Evolutionary conservation across 2,329 filamentous ascomycete species (phyloP), one percentile per base, ranked within the genome.

Genomic region (Leptographium galeiforme): DNA sequence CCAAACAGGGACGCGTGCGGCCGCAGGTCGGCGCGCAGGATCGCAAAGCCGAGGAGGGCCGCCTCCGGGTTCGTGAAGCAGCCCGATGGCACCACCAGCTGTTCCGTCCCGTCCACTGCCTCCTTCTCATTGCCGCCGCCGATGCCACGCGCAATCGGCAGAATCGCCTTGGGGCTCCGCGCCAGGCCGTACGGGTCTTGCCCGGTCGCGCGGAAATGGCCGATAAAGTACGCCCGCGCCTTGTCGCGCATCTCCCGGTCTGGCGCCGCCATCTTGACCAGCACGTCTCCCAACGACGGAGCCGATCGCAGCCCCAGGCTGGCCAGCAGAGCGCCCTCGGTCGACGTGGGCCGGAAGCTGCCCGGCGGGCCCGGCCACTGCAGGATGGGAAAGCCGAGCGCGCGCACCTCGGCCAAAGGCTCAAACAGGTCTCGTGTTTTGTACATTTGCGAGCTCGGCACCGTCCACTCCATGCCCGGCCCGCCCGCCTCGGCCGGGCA

Each of bases 21-120:
- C 56, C 87, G 83, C n/a, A 97, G 74, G 58, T 93, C 87, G 48
- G 71, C 77, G 56, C 80, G 77, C 38, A 98, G 70, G 18, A 95
- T 84, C 32, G 82, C 75, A 62, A 95, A 97, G 0, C 87, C 88
- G 51, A 98, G 75, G 6, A 94, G 73, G 1, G 84, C 75, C 25
- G 87, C 87, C 44, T 78, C 78, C 41, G 84, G 79, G 60, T 97
- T 91, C 1, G 83, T 89, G 63, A 88, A 98, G 63, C 90, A 96
- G 55, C 82, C 78, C 1, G 77, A 79, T 0, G 91, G 90, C 1
- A 76, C 70, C 1, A 89, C 86, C 33, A 95, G 72, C 40, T 73
- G 71, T 52, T 80, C 76, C 3, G 74, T 72, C 53, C 80, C 76
- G 4, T 74, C 70, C n/a, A 78, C 76, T 4, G 4, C 25, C 8